These are phyloP conservation scores for Anisodus acutangulus DNA, from an alignment of 257 asterid genomes.

Conservation along the genomic window DNA sequence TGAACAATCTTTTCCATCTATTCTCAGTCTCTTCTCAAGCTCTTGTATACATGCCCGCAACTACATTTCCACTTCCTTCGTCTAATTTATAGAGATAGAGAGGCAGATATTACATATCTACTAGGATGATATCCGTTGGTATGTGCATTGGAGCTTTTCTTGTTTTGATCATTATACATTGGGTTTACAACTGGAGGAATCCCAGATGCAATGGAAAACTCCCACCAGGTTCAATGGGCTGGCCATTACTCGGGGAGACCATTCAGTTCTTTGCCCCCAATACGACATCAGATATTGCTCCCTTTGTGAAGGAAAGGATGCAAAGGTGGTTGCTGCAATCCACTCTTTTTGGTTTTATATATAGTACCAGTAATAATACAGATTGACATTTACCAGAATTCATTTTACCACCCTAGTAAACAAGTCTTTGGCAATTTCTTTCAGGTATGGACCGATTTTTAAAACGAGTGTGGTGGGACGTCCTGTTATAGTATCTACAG, in stretches of 20 bases:
- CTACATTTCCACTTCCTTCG: slow-evolving; percentile 26
- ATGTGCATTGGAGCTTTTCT: slow-evolving; percentile 44
- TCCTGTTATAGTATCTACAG: slow-evolving; percentile 72
- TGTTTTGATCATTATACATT: slow-evolving; percentile 42
- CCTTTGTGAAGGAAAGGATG: slow-evolving; percentile 69
- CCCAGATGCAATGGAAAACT: slow-evolving; percentile 64
- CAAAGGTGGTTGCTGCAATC: slow-evolving; percentile 42
- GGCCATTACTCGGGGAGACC: slow-evolving; percentile 77
- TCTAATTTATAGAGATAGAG: neutral
- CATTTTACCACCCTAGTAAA: slow-evolving; percentile 6
- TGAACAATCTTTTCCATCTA: neutral
- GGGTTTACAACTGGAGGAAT: slow-evolving; percentile 66
- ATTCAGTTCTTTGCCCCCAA: slow-evolving; percentile 61
- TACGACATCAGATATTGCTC: slow-evolving; percentile 58
- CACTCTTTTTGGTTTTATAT: neutral
- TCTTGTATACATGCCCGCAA: neutral
- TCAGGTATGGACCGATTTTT: slow-evolving; percentile 77
- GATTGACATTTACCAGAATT: slow-evolving; percentile 11
- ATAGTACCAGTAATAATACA: neutral
- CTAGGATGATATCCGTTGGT: slow-evolving; percentile 50
- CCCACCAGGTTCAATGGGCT: slow-evolving; percentile 91
- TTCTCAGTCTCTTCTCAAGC: neutral
- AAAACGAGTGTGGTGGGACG: slow-evolving; percentile 73
- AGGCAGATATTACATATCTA: slow-evolving; percentile 22
- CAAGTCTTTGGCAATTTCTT: slow-evolving; percentile 27